Evolutionary conservation across 1,284 basidiomycete genomes (phyloP), one percentile per base, ranked within the genome.

Genomic region (Leccinum fuscescens): DNA sequence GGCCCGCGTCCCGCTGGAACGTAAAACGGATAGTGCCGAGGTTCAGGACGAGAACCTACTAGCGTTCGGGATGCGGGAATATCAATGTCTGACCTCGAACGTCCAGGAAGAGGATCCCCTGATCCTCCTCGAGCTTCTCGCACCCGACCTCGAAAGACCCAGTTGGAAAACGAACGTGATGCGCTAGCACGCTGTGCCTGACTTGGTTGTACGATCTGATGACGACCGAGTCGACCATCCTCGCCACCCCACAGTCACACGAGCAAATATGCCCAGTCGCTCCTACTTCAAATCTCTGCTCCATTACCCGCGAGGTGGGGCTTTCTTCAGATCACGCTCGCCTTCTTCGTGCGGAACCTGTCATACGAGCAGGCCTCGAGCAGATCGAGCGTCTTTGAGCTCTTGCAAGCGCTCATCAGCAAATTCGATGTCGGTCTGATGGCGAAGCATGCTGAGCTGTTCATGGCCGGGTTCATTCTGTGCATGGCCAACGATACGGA

Each of bases 161-260:
- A 80, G 81, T 15, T 88, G 93, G 6, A 97, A 99, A 75, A 83
- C 83, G 2, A 84, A 93, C 11, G 89, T 99, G 17, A 81, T 89
- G 3, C 88, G 96, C 33, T 92, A 92, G 69, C 93, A 98, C 64
- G 89, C 98, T 49, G 93, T 97, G 1, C 93, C 94, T 0, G 96
- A 99, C 2, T 39, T 7, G 15, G 75, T 90, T 99, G 56, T 99
- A 99, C 80, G 96, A 99, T 73, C 79, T 97, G 48, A 98, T 99
- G 96, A 93, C 94, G 65, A 89, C 89, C 64, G 89, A 98, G 17
- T 88, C 93, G 2, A 90, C 94, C 69, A 88, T 98, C 69, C 89
- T 98, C 82, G 94, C 99, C 48, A 97, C 94, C 8, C 95, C 86
- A 66, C 96, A 98, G 74, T 93, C 93, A 93, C 65, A 94, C 97